Base-by-base conservation (phyloP, 1,284 basidiomycete species). In the Clitocybe nebularis region DNA sequence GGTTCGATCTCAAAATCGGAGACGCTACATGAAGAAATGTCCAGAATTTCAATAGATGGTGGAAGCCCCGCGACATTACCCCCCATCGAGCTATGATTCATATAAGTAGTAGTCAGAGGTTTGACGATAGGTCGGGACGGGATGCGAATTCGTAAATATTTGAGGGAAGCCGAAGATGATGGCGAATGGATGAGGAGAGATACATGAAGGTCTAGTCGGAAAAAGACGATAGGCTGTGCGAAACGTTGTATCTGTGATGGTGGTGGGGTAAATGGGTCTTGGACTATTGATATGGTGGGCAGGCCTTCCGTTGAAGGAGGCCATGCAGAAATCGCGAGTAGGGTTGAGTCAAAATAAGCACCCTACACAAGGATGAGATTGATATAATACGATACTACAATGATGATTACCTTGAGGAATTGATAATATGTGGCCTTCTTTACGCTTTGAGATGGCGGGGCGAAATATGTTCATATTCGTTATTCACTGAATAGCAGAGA, bases 171-270 rank as follows among this genome's bases (percentile, higher is more conserved):
- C 1, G 56, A 56, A 20, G 74, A 47, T 26, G 64, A 61, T 0
- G 67, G 60, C 2, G 82, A 79, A 34, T 65, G 64, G 5, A 74
- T 57, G 36, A 86, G 64, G 1, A 54, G 50, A 1, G 69, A 53
- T 14, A 72, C 46, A 41, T 79, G 55, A 2, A 71, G 60, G 32
- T 81, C 73, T 22, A 87, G 67, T 13, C 70, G 71, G 56, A 84
- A 84, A 64, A 88, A 87, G 3, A 86, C 82, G 38, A 88, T 62
- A 0, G 85, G 84, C 53, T 88, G 84, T 1, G 85, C 84, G 46
- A 88, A 88, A 48, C 63, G 39, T 34, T 57, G 57, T 37, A 51
- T 50, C 6, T 33, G 30, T 6, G 42, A 52, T 42, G 46, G 39
- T 49, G 43, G 57, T 51, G 66, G 55, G 26, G 72, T 68, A 5